phyloP scores from a whole-genome alignment of 768 basidiomycete genomes.

The Rhizopogon salebrosus region DNA sequence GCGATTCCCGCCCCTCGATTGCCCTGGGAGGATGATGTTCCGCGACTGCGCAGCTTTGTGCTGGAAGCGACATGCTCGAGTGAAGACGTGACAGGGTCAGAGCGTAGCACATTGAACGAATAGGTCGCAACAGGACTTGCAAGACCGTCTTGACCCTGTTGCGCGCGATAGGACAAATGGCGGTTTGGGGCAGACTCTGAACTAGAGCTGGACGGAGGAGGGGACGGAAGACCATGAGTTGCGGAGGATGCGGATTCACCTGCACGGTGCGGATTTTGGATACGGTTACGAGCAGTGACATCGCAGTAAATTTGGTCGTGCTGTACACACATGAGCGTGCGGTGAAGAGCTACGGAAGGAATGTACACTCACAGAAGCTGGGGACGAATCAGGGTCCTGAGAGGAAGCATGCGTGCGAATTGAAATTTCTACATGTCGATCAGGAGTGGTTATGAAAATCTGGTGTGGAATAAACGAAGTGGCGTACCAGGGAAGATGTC shows the following conservation, averaged over 20 bases:
- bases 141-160: constrained; percentile 11
- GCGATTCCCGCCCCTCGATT: constrained; percentile 19
- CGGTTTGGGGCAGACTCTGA: constrained; percentile 21
- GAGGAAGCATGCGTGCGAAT: neutral
- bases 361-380: neutral
- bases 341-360: no score
- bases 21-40: constrained; percentile 8
- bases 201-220: constrained; percentile 23
- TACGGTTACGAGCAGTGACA: neutral
- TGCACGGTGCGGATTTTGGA: neutral
- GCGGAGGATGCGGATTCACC: neutral
- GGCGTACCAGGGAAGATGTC: constrained; percentile 51
- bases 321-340: neutral
- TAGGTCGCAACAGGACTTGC: constrained; percentile 16
- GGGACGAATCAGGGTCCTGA: neutral
- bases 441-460: neutral
- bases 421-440: neutral
- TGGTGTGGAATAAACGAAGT: neutral
- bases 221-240: constrained; percentile 14
- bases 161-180: neutral
- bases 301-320: neutral
- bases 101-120: constrained; percentile 42
- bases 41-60: constrained; percentile 31
- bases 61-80: constrained; percentile 41
- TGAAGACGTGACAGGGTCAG: constrained; percentile 36